Evolutionary conservation across 371 early-diverging fungal genomes (phyloP).

Genomic region (Amoeboaphelidium protococcarum): DNA sequence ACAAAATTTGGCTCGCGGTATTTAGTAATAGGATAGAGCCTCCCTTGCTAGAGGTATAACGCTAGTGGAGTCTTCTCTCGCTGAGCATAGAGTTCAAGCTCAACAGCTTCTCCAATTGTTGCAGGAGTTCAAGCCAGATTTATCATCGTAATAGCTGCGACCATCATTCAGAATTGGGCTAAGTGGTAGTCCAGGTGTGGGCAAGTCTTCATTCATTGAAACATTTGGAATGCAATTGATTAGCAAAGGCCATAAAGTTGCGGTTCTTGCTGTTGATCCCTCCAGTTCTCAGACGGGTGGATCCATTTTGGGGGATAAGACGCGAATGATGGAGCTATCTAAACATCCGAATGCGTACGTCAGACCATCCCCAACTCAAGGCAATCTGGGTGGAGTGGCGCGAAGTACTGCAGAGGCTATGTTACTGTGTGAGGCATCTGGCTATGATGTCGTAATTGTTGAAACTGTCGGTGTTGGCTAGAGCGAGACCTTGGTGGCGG

Average conservation of each 20-base stretch:
- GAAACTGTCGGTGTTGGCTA: slow-evolving; percentile 66
- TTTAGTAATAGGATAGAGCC: too few species aligned
- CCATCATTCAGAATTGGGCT: not conserved
- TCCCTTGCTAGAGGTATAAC: too few species aligned
- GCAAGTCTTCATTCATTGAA: slow-evolving; percentile 54
- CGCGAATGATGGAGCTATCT: slow-evolving; percentile 39
- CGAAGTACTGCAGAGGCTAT: slow-evolving; percentile 47
- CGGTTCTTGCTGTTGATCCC: slow-evolving; percentile 55
- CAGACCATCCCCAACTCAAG: slow-evolving; percentile 36
- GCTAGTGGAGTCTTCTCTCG: too few species aligned
- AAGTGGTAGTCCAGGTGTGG: slow-evolving; percentile 42
- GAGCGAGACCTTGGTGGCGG: slow-evolving; percentile 49
- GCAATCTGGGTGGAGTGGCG: slow-evolving; percentile 45
- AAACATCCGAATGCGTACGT: slow-evolving; percentile 28
- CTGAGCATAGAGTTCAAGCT: too few species aligned
- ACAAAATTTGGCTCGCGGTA: too few species aligned
- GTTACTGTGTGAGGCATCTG: slow-evolving; percentile 40
- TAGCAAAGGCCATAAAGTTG: slow-evolving; percentile 27
- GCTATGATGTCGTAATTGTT: slow-evolving; percentile 42
- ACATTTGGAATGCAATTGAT: slow-evolving; percentile 38
- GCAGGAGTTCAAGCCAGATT: too few species aligned
- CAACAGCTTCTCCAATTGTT: too few species aligned
- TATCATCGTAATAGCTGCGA: too few species aligned
- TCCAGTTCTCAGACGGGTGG: slow-evolving; percentile 45
- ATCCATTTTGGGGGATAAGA: slow-evolving; percentile 54